Base-by-base conservation (phyloP, 208 protist genomes). In the Leishmania turanica region DNA sequence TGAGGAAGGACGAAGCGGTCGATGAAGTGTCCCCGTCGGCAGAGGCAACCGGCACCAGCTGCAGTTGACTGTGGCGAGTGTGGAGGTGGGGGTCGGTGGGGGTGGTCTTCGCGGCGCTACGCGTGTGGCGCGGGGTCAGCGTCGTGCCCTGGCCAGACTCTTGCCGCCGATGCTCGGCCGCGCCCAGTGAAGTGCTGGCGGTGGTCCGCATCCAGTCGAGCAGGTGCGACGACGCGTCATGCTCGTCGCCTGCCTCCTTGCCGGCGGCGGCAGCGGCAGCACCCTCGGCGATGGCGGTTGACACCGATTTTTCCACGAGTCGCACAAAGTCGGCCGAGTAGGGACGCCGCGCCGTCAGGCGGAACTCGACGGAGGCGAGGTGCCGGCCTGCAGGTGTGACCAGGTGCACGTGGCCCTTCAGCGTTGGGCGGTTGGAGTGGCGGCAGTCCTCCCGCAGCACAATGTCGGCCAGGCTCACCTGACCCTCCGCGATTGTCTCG, bases 351-450 rank as follows among this genome's bases (percentile, higher is more conserved):
- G 94, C 95, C 0, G 92, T 95, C 24, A 98, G 84, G 6, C 75
- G 76, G 66, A 96, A 96, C 87, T 98, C 95, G 1, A 98, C 78
- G 17, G 95, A 98, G 13, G 95, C 95, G 64, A 98, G 72, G 82
- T 97, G 95, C 37, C 89, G 75, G 19, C 88, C 88, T 0, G 53
- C 53, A 3, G 84, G 79, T 0, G 88, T 91, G 70, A 79, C 70
- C 40, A 98, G 86, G 1, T 87, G 84, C 66, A 98, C 88, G 81
- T 97, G 93, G 4, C 93, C 93, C 71, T 87, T 88, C 66, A 97
- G 75, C 45, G 86, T 93, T 66, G 95, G 95, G 49, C 93, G 88
- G 13, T 74, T 72, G 0, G 92, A 78, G 11, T 89, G 40, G 19
- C 75, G 91, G 45, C 75, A 80, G 42, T 78, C 87, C 69, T 89